Conservation (phyloP, 2,329 filamentous ascomycete genomes). For the Fusarium coffeatum region DNA sequence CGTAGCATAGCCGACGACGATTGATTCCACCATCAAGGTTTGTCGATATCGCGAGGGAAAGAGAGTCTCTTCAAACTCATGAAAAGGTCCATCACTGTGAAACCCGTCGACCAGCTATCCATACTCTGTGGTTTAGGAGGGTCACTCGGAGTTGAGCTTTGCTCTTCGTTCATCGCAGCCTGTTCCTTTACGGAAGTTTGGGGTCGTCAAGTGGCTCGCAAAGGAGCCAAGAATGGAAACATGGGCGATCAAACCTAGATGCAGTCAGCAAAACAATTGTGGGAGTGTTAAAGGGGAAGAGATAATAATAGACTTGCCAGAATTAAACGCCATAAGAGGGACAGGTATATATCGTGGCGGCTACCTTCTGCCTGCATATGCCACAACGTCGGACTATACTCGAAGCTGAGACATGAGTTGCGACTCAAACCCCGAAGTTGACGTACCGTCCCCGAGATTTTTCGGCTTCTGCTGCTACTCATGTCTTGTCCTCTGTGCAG, state of each 20-base stretch:
- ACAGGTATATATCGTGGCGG: conserved; percentile 16
- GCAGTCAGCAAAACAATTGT: conserved; percentile 9
- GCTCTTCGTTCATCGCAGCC: not conserved
- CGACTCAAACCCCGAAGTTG: conserved; percentile 4
- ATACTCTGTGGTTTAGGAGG: conserved; percentile 8
- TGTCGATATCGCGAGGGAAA: conserved; percentile 19
- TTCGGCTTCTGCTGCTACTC: conserved; percentile 20
- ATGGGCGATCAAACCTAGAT: conserved; percentile 15
- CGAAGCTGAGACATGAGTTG: conserved; percentile 23
- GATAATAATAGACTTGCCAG: conserved; percentile 25
- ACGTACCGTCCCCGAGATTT: conserved; percentile 25
- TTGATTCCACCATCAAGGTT: conserved; percentile 7
- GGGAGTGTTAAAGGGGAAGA: not conserved
- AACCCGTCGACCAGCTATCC: conserved; percentile 18
- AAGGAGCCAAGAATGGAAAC: conserved; percentile 12
- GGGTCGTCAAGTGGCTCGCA: not conserved
- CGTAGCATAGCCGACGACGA: conserved; percentile 28
- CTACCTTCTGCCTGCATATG: conserved; percentile 8
- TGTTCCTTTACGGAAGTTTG: not conserved
- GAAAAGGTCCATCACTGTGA: conserved; percentile 19
- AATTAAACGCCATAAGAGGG: conserved; percentile 13
- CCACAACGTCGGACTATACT: conserved; percentile 29
- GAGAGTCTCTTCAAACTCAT: not conserved
- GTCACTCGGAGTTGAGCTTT: conserved; percentile 2
- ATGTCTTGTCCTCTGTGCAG: conserved; percentile 50